Evolutionary conservation across 1,284 basidiomycete genomes (phyloP), one percentile per base, ranked within the genome.

Genomic region (Neonothopanus nambi): DNA sequence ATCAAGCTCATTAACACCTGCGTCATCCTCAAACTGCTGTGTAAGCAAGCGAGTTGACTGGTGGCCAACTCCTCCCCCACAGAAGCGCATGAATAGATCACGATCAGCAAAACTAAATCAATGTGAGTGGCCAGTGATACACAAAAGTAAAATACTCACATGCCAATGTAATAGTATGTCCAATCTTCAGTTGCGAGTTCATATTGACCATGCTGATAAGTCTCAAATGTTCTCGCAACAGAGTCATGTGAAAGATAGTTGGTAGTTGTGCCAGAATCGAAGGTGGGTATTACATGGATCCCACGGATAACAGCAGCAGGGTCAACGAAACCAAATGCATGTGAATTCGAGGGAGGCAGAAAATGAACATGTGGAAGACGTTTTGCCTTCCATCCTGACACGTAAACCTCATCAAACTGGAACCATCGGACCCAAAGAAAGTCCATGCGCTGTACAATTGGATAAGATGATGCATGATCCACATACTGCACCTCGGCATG

Each of bases 401-500:
- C 20, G 13, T 39, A 39, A 7, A 37, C 21, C 3, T 6, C 20
- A 18, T 49, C 47, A 26, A 24, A 40, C 15, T 24, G 4, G 21
- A 38, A n/a, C n/a, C n/a, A n/a, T n/a, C n/a, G n/a, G n/a, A n/a
- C n/a, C n/a, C n/a, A n/a, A n/a, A n/a, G n/a, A 40, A 48, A n/a
- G 26, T 48, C 46, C 6, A 49, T 23, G 5, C 47, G 47, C 18
- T 21, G 11, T 5, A 43, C n/a, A 43, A 20, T 5, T 7, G n/a
- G 20, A 23, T 23, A 24, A n/a, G n/a, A n/a, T n/a, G n/a, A n/a
- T n/a, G n/a, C n/a, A n/a, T n/a, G n/a, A n/a, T n/a, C n/a, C n/a
- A n/a, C 38, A 33, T 63, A 46, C 3, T 47, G 24, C 13, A 73
- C 60, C 11, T 61, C 57, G 8, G 57, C 61, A 48, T 75, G 72